Evolutionary conservation across 2,329 filamentous ascomycete species (phyloP).

Genomic region (Aspergillus hortae): DNA sequence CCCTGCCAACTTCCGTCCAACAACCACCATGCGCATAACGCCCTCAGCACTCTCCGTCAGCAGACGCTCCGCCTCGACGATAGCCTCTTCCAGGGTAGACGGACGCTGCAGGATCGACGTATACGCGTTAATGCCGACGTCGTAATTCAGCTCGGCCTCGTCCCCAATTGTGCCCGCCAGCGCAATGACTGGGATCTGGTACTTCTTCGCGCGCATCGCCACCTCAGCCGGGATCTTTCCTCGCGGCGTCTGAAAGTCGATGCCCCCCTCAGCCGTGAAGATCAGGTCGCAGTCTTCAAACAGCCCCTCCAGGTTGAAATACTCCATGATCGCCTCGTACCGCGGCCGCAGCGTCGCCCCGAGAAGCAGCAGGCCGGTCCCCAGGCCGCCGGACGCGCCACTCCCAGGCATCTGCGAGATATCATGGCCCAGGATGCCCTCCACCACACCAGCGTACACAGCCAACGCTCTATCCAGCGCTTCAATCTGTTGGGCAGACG

Average conservation of each 20-base stretch:
- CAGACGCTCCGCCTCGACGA: conserved; percentile 22
- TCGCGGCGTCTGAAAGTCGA: conserved; percentile 50
- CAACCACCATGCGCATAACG: conserved; percentile 28
- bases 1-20: conserved; percentile 10
- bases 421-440: conserved; percentile 32
- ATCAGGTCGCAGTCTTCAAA: conserved; percentile 50
- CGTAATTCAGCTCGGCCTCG: conserved; percentile 32
- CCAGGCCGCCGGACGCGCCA: conserved; percentile 52
- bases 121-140: conserved; percentile 33
- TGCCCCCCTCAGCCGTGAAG: conserved; percentile 52
- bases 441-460: conserved; percentile 36
- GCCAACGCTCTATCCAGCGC: conserved; percentile 44
- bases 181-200: conserved; percentile 47
- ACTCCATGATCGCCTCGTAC: conserved; percentile 51
- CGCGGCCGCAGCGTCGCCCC: conserved; percentile 47
- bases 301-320: conserved; percentile 46
- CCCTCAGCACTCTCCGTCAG: conserved; percentile 25
- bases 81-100: conserved; percentile 24
- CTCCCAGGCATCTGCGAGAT: conserved; percentile 43
- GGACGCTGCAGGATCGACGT: conserved; percentile 28
- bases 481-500: conserved; percentile 42
- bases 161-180: conserved; percentile 41
- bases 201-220: conserved; percentile 45
- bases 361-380: conserved; percentile 49
- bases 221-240: conserved; percentile 55